Evolutionary conservation across 495 filamentous ascomycete species (phyloP).

Genomic region (Trichoderma gamsii): DNA sequence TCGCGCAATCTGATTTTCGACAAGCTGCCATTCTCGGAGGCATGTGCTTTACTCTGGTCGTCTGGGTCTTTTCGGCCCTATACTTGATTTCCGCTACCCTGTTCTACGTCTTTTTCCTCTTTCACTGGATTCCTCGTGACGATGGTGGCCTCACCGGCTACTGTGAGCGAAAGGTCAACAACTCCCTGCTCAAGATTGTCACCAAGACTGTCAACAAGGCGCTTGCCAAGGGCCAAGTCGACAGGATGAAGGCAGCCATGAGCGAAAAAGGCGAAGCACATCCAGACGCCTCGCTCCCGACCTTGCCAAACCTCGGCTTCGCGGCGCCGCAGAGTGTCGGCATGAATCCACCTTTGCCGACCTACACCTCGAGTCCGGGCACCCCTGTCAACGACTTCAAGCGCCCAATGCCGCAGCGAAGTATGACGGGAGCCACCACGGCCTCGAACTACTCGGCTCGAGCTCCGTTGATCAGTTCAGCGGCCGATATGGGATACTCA

Average conservation of each 20-base stretch:
- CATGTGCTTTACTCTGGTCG: conserved; percentile 85
- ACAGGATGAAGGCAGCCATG: conserved; percentile 48
- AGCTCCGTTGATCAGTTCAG: conserved; percentile 47
- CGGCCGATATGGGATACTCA: conserved; percentile 49
- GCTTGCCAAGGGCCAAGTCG: conserved; percentile 63
- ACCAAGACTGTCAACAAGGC: conserved; percentile 77
- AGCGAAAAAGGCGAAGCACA: conserved; percentile 27
- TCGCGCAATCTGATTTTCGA: conserved; percentile 62
- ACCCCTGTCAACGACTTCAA: conserved; percentile 44
- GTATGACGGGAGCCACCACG: conserved; percentile 24
- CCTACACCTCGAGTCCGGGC: conserved; percentile 52
- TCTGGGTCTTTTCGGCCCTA: conserved; percentile 80
- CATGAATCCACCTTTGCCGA: conserved; percentile 56
- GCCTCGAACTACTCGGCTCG: conserved; percentile 45
- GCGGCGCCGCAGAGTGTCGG: conserved; percentile 18
- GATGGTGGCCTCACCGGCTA: conserved; percentile 78
- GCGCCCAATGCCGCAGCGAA: conserved; percentile 33
- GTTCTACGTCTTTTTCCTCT: conserved; percentile 82
- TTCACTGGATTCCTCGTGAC: conserved; percentile 72
- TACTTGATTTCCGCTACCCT: conserved; percentile 64
- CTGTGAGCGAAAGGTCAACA: conserved; percentile 84
- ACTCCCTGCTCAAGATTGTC: conserved; percentile 72
- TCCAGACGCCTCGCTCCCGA: conserved; percentile 56
- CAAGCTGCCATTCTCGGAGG: conserved; percentile 76
- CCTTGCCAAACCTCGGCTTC: conserved; percentile 44